Evolutionary conservation across 202 grass and related monocot species (phyloP).

Genomic region (Panicum hallii): DNA sequence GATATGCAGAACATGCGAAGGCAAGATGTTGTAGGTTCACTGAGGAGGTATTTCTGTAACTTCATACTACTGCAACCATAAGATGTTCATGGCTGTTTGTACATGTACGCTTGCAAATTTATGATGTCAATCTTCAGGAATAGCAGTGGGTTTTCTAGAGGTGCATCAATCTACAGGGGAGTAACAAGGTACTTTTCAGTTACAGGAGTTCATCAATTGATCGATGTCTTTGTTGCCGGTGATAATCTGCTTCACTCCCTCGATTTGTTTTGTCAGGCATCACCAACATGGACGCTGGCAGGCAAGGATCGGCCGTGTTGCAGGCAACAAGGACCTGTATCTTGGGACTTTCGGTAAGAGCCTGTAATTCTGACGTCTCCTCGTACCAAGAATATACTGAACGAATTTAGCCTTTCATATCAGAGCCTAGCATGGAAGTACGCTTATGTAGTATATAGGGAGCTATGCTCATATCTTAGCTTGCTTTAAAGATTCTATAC

Average conservation of each 20-base stretch:
- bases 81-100: constrained; percentile 11
- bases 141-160: constrained; percentile 94
- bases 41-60: constrained; percentile 74
- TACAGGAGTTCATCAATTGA: background rate
- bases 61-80: constrained; percentile 12
- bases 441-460: background rate
- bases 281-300: constrained; percentile 96
- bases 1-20: constrained; percentile 87
- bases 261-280: constrained; percentile 63
- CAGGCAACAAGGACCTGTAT: constrained; percentile 98
- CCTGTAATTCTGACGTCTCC: constrained; percentile 16
- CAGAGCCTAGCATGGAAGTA: background rate
- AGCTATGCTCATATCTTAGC: constrained; percentile 2
- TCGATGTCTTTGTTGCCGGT: constrained; percentile 1
- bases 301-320: constrained; percentile 93
- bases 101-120: constrained; percentile 32
- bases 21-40: constrained; percentile 79
- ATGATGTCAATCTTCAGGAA: constrained; percentile 63
- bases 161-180: constrained; percentile 92
- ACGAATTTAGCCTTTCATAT: constrained; percentile 12
- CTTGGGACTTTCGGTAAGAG: constrained; percentile 86
- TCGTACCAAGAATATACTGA: background rate
- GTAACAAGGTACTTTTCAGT: constrained; percentile 75
- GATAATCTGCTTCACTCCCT: constrained; percentile 19
- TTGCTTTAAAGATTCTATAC: background rate